Evolutionary conservation across 768 basidiomycete species (phyloP), one percentile per base, ranked within the genome.

Genomic region (Rhizopogon vesiculosus): DNA sequence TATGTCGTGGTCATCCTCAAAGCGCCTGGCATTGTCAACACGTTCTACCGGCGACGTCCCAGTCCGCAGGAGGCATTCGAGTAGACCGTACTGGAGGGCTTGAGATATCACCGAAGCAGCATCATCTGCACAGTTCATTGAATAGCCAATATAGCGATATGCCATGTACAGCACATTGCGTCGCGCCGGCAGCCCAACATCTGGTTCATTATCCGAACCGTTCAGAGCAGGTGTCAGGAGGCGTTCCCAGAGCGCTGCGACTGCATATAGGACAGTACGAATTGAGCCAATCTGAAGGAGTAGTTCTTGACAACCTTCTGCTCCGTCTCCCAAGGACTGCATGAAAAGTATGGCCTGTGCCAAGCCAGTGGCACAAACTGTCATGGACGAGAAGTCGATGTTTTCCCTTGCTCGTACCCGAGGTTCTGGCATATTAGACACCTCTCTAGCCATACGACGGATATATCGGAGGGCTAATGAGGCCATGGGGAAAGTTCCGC

Each of bases 121-220:
- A 31, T 54, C 53, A 46, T 54, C 38, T 18, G 43, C 46, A 28
- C 33, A 35, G 33, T 54, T 54, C 44, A 54, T 54, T 12, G 53
- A 45, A 33, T 54, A 49, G 46, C 33, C 45, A 8, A 54, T 54
- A 49, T 54, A 54, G 33, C 42, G 45, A 49, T 54, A 54, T 19
- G 44, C 53, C 15, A 49, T 54, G 29, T 35, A 49, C 16, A 54
- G 19, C 42, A 54, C 45, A 31, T 44, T 49, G 43, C 53, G 53
- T 46, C 53, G 53, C 15, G 45, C 42, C 1, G 42, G 46, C 5
- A 54, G 22, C 43, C 53, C 53, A 18, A 54, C n/a, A n/a, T 49
- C 45, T 25, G 53, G 45, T 45, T 54, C 45, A 25, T 54, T 49
- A 25, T 54, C 53, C 3, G 44, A 49, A 7, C 44, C 25, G 19